These are phyloP conservation scores for Vanrija humicola DNA, from an alignment of 1,284 basidiomycete species.

Conservation along the genomic window DNA sequence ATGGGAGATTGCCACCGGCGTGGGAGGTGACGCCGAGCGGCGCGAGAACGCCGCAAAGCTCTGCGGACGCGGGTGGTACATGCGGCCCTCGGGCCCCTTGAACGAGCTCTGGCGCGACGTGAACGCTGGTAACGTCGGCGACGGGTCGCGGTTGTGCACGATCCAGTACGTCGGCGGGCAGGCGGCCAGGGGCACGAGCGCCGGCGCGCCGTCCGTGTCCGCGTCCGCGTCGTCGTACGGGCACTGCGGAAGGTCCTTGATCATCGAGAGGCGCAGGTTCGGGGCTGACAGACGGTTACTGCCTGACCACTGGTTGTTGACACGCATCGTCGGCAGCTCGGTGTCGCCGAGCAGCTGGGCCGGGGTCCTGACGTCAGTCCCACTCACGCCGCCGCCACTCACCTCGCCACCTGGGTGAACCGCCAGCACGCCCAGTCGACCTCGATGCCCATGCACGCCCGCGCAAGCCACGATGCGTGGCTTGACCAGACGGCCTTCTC, in stretches of 20 bases:
- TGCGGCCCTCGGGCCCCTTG: background rate
- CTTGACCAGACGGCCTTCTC: constrained; percentile 10
- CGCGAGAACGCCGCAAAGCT: constrained; percentile 10
- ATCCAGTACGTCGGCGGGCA: background rate
- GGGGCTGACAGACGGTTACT: background rate
- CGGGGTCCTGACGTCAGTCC: constrained; percentile 1
- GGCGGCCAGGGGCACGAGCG: background rate
- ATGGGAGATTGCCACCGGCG: no score
- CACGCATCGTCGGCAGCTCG: no score
- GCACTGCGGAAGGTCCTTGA: background rate
- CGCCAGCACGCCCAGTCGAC: constrained; percentile 14
- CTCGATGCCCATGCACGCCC: constrained; percentile 1
- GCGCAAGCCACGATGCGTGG: constrained; percentile 13
- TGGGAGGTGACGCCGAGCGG: no score
- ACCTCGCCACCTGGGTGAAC: constrained; percentile 10
- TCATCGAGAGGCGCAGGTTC: background rate
- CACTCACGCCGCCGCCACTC: background rate
- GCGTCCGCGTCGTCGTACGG: background rate
- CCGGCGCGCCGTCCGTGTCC: background rate
- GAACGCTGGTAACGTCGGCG: background rate
- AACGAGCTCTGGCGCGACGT: background rate
- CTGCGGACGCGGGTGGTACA: constrained; percentile 2
- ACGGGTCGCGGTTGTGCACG: background rate
- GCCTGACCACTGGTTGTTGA: background rate
- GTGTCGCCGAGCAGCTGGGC: constrained; percentile 1